These are phyloP conservation scores for Uncinocarpus reesii DNA, from an alignment of 2,329 filamentous ascomycete genomes.

Conservation along the genomic window DNA sequence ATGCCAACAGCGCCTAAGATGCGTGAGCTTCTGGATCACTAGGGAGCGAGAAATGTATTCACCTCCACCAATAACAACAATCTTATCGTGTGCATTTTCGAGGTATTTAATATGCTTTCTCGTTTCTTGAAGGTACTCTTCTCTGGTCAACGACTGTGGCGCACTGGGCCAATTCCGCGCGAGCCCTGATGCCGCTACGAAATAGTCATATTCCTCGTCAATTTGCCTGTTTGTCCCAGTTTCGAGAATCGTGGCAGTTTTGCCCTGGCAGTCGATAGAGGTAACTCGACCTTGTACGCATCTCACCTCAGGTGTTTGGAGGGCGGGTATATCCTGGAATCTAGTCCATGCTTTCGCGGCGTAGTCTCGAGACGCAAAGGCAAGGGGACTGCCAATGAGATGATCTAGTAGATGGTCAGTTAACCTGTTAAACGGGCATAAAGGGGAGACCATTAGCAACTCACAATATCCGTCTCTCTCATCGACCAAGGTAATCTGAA, in stretches of 20 bases:
- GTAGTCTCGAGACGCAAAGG: conserved; percentile 53
- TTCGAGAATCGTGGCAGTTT: conserved; percentile 49
- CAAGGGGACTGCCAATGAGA: conserved; percentile 64
- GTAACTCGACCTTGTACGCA: conserved; percentile 57
- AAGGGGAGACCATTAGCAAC: conserved; percentile 24
- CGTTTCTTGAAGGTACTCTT: conserved; percentile 54
- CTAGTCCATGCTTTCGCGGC: conserved; percentile 60
- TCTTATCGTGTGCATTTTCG: conserved; percentile 44
- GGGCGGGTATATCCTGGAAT: conserved; percentile 55
- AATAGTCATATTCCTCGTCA: conserved; percentile 54
- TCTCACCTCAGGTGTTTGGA: conserved; percentile 53
- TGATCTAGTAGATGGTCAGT: conserved; percentile 46
- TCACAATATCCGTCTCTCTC: conserved; percentile 66
- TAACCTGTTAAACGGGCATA: neutral
- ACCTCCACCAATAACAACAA: conserved; percentile 66
- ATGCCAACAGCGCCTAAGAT: conserved; percentile 60
- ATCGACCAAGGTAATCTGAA: conserved; percentile 62
- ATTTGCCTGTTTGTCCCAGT: conserved; percentile 35
- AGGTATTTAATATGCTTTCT: conserved; percentile 50
- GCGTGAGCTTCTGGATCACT: too few relatives aligned
- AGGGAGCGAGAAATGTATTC: too few relatives aligned
- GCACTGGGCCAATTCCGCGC: conserved; percentile 62
- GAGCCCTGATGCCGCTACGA: conserved; percentile 62
- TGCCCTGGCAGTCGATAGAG: conserved; percentile 49
- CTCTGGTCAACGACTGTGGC: conserved; percentile 53